These are phyloP conservation scores for Nicotiana otophora DNA, from an alignment of 257 asterid species.

Conservation along the genomic window DNA sequence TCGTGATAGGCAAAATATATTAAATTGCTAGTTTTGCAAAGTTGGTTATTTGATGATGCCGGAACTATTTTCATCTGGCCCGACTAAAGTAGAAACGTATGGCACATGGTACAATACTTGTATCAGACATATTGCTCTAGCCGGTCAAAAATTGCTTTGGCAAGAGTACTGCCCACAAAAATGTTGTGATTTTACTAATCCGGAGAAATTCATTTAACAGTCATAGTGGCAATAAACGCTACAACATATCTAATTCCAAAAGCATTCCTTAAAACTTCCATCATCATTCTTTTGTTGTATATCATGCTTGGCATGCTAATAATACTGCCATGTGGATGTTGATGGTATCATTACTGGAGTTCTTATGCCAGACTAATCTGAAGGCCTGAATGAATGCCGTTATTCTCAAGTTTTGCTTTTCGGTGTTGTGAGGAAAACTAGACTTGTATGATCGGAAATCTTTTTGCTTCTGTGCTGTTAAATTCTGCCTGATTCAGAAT, in stretches of 20 bases:
- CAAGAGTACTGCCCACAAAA: background rate
- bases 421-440: background rate
- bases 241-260: background rate
- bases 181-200: background rate
- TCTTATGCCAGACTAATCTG: background rate
- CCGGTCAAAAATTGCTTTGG: background rate
- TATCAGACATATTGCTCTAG: background rate
- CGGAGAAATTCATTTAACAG: background rate
- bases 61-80: background rate
- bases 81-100: background rate
- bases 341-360: background rate
- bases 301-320: slow-evolving; percentile 6
- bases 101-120: background rate
- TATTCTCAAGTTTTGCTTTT: background rate
- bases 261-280: background rate
- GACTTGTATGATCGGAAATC: background rate
- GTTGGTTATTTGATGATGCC: background rate
- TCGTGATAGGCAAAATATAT: background rate
- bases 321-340: background rate
- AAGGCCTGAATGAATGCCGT: slow-evolving; percentile 1
- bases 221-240: background rate
- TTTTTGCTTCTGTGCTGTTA: background rate
- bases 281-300: background rate
- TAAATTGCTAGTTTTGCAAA: background rate
- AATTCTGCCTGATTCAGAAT: background rate